Evolutionary conservation across 257 asterid genomes (phyloP).

Genomic region (Echites panduratus): DNA sequence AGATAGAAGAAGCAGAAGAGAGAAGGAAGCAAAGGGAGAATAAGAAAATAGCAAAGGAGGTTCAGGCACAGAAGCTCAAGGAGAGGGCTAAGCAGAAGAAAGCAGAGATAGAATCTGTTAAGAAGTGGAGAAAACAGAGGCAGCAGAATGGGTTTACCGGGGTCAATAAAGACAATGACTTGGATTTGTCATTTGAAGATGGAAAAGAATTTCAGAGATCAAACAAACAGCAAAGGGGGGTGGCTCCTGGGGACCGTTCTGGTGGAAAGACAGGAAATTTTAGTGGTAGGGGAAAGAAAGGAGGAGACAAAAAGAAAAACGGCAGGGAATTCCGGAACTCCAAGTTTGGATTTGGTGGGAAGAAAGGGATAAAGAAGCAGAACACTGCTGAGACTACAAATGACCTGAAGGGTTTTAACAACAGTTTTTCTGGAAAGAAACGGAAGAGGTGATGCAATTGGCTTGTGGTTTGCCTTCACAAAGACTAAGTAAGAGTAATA

Average conservation of each 20-base stretch:
- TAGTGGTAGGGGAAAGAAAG: conserved; percentile 45
- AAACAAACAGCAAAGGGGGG: conserved; percentile 63
- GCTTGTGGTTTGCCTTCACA: not conserved
- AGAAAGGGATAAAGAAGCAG: conserved; percentile 86
- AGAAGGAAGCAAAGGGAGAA: conserved; percentile 81
- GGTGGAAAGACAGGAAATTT: conserved; percentile 55
- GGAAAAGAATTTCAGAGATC: conserved; percentile 58
- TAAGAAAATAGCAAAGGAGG: conserved; percentile 79
- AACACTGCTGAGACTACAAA: conserved; percentile 74
- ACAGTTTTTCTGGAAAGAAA: conserved; percentile 35
- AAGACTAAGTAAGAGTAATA: not conserved
- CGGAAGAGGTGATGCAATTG: conserved; percentile 29
- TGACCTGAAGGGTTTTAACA: conserved; percentile 52
- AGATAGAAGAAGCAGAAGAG: conserved; percentile 78
- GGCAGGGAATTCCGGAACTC: conserved; percentile 49
- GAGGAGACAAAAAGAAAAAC: conserved; percentile 40
- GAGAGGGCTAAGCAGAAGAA: conserved; percentile 90
- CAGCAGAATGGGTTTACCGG: conserved; percentile 61
- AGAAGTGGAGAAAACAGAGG: conserved; percentile 93
- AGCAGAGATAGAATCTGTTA: conserved; percentile 78
- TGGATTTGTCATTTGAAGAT: conserved; percentile 58
- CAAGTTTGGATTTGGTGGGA: conserved; percentile 87
- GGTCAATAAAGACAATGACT: conserved; percentile 43
- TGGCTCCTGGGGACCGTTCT: conserved; percentile 77
- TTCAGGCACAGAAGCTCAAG: conserved; percentile 65